Percentiles rank a stretch among this genome's conserved stretches.
phyloP scores from a whole-genome alignment of 2,329 filamentous ascomycete genomes.

The Fusarium sp. region DNA sequence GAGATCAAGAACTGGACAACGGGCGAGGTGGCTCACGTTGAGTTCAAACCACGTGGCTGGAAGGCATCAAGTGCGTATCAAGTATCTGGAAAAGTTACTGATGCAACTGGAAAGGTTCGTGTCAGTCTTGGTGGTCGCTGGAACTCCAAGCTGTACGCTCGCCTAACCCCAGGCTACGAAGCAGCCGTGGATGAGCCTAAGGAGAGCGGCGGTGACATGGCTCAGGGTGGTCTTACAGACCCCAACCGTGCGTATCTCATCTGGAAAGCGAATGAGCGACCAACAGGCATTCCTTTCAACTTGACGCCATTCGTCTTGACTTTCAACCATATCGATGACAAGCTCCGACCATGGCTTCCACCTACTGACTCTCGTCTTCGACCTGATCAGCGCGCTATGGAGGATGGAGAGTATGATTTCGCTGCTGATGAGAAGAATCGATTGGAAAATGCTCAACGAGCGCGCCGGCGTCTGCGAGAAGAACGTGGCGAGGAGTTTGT shows the following conservation, averaged over 20 bases:
- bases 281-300: slow-evolving; percentile 91
- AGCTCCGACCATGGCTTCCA: slow-evolving; percentile 78
- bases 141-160: slow-evolving; percentile 97
- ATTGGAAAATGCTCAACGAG: slow-evolving; percentile 90
- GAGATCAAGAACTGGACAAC: slow-evolving; percentile 98
- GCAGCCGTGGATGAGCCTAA: slow-evolving; percentile 70
- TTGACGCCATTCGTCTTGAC: slow-evolving; percentile 95
- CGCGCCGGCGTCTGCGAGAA: slow-evolving; percentile 77
- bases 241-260: slow-evolving; percentile 85
- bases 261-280: slow-evolving; percentile 88
- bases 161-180: slow-evolving; percentile 90
- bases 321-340: slow-evolving; percentile 90
- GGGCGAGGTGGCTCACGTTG: slow-evolving; percentile 85
- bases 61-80: slow-evolving; percentile 92
- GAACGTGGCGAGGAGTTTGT: slow-evolving; percentile 80
- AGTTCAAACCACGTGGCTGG: slow-evolving; percentile 97
- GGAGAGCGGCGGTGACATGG: slow-evolving; percentile 47
- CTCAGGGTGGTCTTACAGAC: slow-evolving; percentile 65
- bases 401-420: slow-evolving; percentile 95
- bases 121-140: slow-evolving; percentile 93
- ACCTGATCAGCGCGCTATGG: slow-evolving; percentile 97
- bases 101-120: slow-evolving; percentile 78
- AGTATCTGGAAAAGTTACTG: slow-evolving; percentile 85
- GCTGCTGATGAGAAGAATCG: slow-evolving; percentile 94
- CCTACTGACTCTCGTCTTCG: slow-evolving; percentile 94